Conservation (phyloP, 192 early-diverging fungal species). For the Funneliformis mosseae region DNA sequence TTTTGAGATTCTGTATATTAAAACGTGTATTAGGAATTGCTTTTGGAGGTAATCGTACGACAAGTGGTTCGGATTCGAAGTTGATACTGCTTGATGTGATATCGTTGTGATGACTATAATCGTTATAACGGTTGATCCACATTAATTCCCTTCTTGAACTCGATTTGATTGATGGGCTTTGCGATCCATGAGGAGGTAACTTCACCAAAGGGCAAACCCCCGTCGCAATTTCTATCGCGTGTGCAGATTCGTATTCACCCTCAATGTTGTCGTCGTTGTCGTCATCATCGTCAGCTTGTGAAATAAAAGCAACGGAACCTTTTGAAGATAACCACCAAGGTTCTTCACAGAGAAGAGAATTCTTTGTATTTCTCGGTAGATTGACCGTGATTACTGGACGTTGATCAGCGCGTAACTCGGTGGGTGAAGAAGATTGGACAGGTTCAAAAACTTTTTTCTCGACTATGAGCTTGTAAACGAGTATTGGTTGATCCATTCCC, state of each 20-base stretch:
- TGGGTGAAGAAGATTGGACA: not conserved
- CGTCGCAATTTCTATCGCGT: not conserved
- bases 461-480: not conserved
- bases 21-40: not conserved
- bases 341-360: not conserved
- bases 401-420: not conserved
- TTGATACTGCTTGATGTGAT: not conserved
- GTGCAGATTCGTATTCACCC: not conserved
- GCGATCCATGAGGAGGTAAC: not conserved
- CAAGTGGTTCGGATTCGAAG: not conserved
- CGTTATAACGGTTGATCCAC: not conserved
- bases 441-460: not conserved
- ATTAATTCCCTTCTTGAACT: not conserved
- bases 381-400: not conserved
- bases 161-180: not conserved
- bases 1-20: not conserved
- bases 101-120: not conserved
- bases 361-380: not conserved
- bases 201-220: not conserved
- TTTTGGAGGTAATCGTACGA: not conserved
- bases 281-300: not conserved
- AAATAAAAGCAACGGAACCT: not conserved
- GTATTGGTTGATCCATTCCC: not conserved
- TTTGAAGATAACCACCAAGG: not conserved
- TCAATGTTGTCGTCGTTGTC: not conserved